These are phyloP conservation scores for Xylaria sp. DNA, from an alignment of 2,329 filamentous ascomycete species.

Conservation along the genomic window DNA sequence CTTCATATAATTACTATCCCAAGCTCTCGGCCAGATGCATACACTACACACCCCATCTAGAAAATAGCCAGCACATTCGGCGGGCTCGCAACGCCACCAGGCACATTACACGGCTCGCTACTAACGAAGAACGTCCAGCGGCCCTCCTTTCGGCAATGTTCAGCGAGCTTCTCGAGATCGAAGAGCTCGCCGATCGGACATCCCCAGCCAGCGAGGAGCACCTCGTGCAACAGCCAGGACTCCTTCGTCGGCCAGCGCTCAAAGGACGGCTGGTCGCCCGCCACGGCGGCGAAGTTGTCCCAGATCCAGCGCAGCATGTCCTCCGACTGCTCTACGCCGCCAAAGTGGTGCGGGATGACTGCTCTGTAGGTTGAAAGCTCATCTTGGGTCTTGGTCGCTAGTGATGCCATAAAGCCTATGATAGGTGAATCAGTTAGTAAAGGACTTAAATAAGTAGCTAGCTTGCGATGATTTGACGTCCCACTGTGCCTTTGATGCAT, in stretches of 20 bases:
- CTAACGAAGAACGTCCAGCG: slow-evolving; percentile 60
- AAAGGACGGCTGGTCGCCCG: slow-evolving; percentile 56
- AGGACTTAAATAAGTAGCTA: neutral
- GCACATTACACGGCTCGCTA: slow-evolving; percentile 59
- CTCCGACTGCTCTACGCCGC: slow-evolving; percentile 59
- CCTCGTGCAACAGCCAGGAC: slow-evolving; percentile 53
- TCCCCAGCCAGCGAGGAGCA: slow-evolving; percentile 60
- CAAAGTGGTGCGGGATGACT: slow-evolving; percentile 54
- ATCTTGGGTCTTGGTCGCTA: slow-evolving; percentile 50
- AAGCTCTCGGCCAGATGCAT: too few relatives aligned
- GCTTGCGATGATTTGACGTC: neutral
- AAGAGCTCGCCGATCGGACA: slow-evolving; percentile 63
- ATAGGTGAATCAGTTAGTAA: neutral
- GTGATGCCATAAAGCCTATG: slow-evolving; percentile 56
- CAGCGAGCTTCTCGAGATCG: slow-evolving; percentile 57
- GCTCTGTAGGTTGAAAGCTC: slow-evolving; percentile 53
- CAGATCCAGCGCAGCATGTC: slow-evolving; percentile 55
- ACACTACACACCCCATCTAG: slow-evolving; percentile 29
- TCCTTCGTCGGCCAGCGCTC: slow-evolving; percentile 50
- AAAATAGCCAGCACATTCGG: slow-evolving; percentile 53
- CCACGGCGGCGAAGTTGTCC: slow-evolving; percentile 55
- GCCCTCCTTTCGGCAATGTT: slow-evolving; percentile 50
- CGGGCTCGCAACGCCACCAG: slow-evolving; percentile 52
- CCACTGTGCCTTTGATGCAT: neutral
- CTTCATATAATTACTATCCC: too few relatives aligned